Evolutionary conservation across 2,329 filamentous ascomycete genomes (phyloP), one percentile per base, ranked within the genome.

Genomic region (Ambrosiella beaveri): DNA sequence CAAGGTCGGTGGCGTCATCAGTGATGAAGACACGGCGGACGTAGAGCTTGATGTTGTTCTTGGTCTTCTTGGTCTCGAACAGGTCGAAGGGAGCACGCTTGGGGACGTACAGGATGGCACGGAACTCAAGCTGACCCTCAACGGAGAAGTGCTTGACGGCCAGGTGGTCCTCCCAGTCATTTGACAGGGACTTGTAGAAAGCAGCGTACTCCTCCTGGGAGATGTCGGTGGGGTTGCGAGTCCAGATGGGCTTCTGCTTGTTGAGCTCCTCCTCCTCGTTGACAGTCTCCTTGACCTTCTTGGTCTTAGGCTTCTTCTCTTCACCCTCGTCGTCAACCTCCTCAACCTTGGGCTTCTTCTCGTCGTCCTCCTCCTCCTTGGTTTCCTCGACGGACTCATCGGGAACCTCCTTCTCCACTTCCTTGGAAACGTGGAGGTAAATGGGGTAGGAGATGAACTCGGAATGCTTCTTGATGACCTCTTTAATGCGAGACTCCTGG

Each of bases 1-100:
- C 94, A 76, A 98, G 86, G 73, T 98, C 93, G 67, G 93, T 97
- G 67, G 93, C 93, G 74, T 98, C 93, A 66, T 98, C 93, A 62
- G 93, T 98, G 81, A 98, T 98, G 86, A 98, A 98, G 75, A 98
- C 93, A 73, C 93, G 93, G 74, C 93, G 91, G 70, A 98, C 93
- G 78, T 98, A 98, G 68, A 98, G 85, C 86, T 98, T 98, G 84
- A 98, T 97, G 86, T 98, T 98, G 87, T 97, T 98, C 89, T 98
- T 98, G 71, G 91, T 96, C 86, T 96, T 95, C 88, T 98, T 98
- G 72, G 91, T 96, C 86, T 98, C 93, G 74, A 98, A 98, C 63
- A 98, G 87, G 71, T 98, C 93, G 74, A 98, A 98, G 68, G 93
- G 93, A 74, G 93, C 93, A 69, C 93, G 91, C 88, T 98, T 97